Conservation (phyloP, 441 rosid species). For the Eutrema salsugineum region DNA sequence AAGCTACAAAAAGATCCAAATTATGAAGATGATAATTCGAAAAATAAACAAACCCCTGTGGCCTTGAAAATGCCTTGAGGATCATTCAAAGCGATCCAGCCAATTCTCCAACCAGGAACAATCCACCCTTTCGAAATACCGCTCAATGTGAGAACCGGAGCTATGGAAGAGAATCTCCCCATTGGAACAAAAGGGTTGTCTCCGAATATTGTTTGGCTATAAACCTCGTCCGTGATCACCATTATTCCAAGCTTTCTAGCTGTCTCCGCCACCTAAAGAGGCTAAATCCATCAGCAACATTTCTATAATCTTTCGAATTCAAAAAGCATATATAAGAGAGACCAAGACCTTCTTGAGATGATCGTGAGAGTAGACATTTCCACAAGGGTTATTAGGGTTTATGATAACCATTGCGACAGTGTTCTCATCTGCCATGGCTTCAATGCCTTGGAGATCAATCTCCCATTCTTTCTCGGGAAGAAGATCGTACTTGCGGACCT, state of each 20-base stretch:
- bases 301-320: not conserved
- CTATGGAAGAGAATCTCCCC: conserved; percentile 53
- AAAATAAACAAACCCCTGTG: conserved; percentile 31
- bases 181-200: conserved; percentile 51
- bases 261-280: conserved; percentile 47
- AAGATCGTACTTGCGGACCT: conserved; percentile 56
- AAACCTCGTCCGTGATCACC: conserved; percentile 75
- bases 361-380: conserved; percentile 44
- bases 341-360: conserved; percentile 50
- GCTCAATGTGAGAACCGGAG: conserved; percentile 57
- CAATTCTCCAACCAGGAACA: conserved; percentile 70
- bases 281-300: not conserved
- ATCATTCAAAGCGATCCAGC: conserved; percentile 54
- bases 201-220: conserved; percentile 51
- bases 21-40: not conserved
- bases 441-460: conserved; percentile 49
- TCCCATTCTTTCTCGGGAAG: conserved; percentile 60
- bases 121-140: conserved; percentile 73
- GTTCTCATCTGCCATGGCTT: conserved; percentile 48
- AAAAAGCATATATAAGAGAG: not conserved
- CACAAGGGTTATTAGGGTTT: conserved; percentile 68
- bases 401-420: conserved; percentile 52
- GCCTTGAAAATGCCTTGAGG: conserved; percentile 41
- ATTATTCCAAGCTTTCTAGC: conserved; percentile 56
- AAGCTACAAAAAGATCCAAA: not conserved